Evolutionary conservation across 78 protist genomes (phyloP), one percentile per base, ranked within the genome.

Genomic region (Trichosphaerium sp.): DNA sequence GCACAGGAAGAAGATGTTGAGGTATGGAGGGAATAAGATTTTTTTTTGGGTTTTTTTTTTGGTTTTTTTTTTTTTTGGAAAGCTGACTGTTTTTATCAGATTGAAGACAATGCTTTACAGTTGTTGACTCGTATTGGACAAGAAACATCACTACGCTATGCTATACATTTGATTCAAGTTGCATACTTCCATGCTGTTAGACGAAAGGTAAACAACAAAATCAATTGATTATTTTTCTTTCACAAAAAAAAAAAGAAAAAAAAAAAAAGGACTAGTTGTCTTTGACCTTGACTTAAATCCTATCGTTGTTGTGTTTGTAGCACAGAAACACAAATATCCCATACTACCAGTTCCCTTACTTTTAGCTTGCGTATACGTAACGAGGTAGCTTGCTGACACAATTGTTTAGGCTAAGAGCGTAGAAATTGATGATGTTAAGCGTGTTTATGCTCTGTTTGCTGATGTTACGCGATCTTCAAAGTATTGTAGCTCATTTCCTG

Each of bases 1-100:
- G 55, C 78, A 28, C 91, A 89, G 51, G 99, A 96, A 72, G 99
- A 96, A 65, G 97, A 94, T 41, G 98, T 94, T 1, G 92, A 88
- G 58, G 15, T 28, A 15, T 38, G 73, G 25, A 59, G 41, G 65
- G 65, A 26, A 29, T 14, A 48, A 23, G n/a, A 1, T 8, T 34
- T 23, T 8, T 1, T 3, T 2, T 29, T 34, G 2, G 14, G 3
- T 31, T 1, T 1, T 26, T 34, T 6, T 1, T 18, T 18, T 3
- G 3, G 3, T 12, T 3, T 58, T 3, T 12, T 4, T 26, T 35
- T 21, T 7, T 55, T 18, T 15, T 12, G 61, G 1, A 8, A 3
- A 14, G 26, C 39, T 51, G 57, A 29, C 28, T 6, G 57, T 51
- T 14, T 51, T 5, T 6, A 51, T 3, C n/a, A n/a, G 10, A 60